Percentiles rank a stretch among this genome's conserved stretches.
Evolutionary conservation across 2,329 filamentous ascomycete genomes (phyloP).

Genomic region (Aspergillus pseudoterreus): DNA sequence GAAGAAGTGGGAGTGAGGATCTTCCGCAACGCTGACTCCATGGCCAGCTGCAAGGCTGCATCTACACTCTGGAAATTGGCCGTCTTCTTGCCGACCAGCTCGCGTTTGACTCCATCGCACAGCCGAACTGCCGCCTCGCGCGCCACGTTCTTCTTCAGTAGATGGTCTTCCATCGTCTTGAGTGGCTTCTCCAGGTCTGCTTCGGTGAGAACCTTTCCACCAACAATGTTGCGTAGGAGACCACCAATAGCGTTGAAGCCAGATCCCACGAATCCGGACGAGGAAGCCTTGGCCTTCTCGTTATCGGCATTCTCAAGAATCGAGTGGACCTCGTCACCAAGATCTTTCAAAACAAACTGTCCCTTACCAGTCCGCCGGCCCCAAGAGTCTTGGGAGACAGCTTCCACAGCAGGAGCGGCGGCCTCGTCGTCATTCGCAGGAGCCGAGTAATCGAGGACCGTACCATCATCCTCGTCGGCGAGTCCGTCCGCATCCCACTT

Average conservation of each 20-base stretch:
- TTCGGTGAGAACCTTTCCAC: constrained; percentile 86
- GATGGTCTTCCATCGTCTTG: constrained; percentile 92
- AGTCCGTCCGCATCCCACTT: constrained; percentile 90
- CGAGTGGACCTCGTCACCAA: constrained; percentile 88
- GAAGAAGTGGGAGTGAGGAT: constrained; percentile 96
- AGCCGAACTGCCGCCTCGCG: constrained; percentile 88
- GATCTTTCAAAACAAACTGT: constrained; percentile 87
- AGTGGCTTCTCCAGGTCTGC: constrained; percentile 87
- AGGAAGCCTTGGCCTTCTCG: constrained; percentile 49
- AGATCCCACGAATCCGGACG: constrained; percentile 69
- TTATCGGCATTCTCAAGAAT: constrained; percentile 80
- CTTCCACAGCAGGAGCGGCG: constrained; percentile 61
- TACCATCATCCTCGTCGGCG: constrained; percentile 76
- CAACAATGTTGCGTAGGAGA: constrained; percentile 90
- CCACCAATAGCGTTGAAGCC: constrained; percentile 79
- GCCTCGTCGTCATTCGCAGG: constrained; percentile 54
- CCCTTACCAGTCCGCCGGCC: constrained; percentile 81
- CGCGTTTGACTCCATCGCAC: constrained; percentile 85
- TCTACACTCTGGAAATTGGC: constrained; percentile 87
- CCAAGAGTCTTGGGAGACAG: constrained; percentile 76
- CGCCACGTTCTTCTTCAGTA: constrained; percentile 93
- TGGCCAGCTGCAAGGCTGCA: constrained; percentile 75
- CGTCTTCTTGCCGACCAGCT: constrained; percentile 86
- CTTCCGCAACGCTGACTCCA: constrained; percentile 88
- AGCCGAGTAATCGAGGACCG: constrained; percentile 86